phyloP scores from a whole-genome alignment of 352 stramenopile genomes.

The Globisporangium paddicum region DNA sequence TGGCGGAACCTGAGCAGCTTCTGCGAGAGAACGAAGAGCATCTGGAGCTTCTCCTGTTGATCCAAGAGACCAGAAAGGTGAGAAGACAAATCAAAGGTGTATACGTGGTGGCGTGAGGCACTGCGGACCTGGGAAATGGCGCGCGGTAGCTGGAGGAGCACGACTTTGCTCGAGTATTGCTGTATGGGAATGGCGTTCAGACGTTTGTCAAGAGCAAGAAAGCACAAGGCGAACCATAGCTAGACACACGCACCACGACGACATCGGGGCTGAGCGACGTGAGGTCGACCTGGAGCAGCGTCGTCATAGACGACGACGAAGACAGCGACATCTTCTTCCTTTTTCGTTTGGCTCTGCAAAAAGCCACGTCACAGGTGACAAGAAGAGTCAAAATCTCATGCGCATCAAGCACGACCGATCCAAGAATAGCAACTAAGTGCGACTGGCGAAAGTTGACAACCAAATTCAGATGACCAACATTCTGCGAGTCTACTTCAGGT shows the following conservation, averaged over 20 bases:
- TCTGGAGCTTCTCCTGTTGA: slow-evolving; percentile 29
- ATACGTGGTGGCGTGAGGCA: too few relatives aligned
- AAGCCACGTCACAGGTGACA: too few relatives aligned
- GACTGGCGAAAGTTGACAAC: too few relatives aligned
- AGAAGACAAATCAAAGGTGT: too few relatives aligned
- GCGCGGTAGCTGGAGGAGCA: slow-evolving; percentile 11
- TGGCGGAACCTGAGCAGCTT: slow-evolving; percentile 23
- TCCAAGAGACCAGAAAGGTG: not conserved
- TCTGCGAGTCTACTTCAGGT: too few relatives aligned
- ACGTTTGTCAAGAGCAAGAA: too few relatives aligned
- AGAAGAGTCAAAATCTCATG: too few relatives aligned
- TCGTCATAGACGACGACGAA: slow-evolving; percentile 21
- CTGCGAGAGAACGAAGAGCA: slow-evolving; percentile 34
- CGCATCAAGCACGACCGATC: too few relatives aligned
- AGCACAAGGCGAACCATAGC: too few relatives aligned
- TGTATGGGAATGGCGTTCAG: not conserved
- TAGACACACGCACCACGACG: slow-evolving; percentile 19
- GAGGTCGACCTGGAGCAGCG: slow-evolving; percentile 27
- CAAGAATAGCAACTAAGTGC: too few relatives aligned
- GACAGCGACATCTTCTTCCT: slow-evolving; percentile 5
- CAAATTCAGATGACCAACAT: too few relatives aligned
- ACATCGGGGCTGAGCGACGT: slow-evolving; percentile 16
- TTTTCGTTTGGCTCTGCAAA: not conserved
- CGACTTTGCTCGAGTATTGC: slow-evolving; percentile 26
- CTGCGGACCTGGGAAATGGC: slow-evolving; percentile 15